These are phyloP conservation scores for Curvularia verruculosa DNA, from an alignment of 2,329 filamentous ascomycete species.

Conservation along the genomic window DNA sequence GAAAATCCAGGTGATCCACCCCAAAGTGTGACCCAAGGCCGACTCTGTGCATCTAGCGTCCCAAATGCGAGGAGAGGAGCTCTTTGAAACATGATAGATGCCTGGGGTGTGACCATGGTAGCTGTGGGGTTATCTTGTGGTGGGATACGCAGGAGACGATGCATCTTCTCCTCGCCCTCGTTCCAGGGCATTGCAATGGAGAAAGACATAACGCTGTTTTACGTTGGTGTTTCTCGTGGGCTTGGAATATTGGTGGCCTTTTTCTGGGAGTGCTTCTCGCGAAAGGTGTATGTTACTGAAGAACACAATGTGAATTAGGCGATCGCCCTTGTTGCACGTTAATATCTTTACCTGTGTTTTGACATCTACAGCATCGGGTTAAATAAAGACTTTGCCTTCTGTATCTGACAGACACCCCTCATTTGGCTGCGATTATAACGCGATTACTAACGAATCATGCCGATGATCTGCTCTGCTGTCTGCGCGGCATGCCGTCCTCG, in stretches of 20 bases:
- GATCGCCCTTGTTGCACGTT: too few species aligned
- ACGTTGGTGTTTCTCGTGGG: background rate
- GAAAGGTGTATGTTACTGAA: too few species aligned
- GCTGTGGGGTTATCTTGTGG: constrained; percentile 69
- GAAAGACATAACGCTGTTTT: constrained; percentile 49
- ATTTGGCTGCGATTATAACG: too few species aligned
- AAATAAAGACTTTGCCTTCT: background rate
- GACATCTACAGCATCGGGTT: background rate
- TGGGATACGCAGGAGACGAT: constrained; percentile 65
- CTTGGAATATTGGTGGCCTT: background rate
- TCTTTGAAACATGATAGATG: constrained; percentile 64
- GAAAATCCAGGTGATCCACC: constrained; percentile 76
- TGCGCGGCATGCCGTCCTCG: constrained; percentile 3
- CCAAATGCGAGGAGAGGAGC: constrained; percentile 76
- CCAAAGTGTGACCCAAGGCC: constrained; percentile 80
- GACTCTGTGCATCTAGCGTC: constrained; percentile 67
- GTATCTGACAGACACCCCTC: background rate
- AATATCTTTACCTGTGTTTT: background rate
- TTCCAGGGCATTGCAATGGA: constrained; percentile 62
- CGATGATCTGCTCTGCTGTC: background rate
- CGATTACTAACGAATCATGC: background rate
- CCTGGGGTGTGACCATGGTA: constrained; percentile 65
- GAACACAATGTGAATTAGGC: too few species aligned
- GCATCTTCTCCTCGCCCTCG: constrained; percentile 70
- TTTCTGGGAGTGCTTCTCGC: background rate